These are phyloP conservation scores for Alternaria hordeiaustralica DNA, from an alignment of 2,329 filamentous ascomycete species.

Conservation along the genomic window DNA sequence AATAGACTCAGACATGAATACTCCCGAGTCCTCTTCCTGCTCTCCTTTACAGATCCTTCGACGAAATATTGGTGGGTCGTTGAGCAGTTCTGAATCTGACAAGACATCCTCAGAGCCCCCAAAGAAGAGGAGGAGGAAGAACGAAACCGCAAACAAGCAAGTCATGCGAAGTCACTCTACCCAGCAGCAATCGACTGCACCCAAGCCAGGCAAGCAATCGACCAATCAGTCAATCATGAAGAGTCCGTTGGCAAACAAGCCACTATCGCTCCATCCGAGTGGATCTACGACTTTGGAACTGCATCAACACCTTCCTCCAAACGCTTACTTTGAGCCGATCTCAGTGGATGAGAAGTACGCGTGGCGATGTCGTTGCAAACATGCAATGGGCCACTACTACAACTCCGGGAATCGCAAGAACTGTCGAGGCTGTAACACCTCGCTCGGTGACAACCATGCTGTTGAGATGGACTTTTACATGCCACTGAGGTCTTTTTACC, in stretches of 20 bases:
- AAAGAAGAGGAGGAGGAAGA: not conserved
- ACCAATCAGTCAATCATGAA: not conserved
- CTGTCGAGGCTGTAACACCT: constrained; percentile 31
- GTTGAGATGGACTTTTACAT: constrained; percentile 38
- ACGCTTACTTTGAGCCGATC: constrained; percentile 27
- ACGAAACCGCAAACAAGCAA: not conserved
- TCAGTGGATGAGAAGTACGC: constrained; percentile 19
- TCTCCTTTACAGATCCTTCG: not conserved
- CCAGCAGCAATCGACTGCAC: not conserved
- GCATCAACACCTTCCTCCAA: constrained; percentile 26
- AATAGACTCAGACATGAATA: not conserved
- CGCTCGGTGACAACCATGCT: constrained; percentile 16
- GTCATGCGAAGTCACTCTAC: not conserved
- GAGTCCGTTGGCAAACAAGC: not conserved
- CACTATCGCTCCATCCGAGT: constrained; percentile 12
- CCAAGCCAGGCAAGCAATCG: not conserved
- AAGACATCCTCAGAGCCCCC: not conserved
- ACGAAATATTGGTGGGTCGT: not conserved
- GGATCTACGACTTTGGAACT: constrained; percentile 24
- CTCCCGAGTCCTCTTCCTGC: not conserved
- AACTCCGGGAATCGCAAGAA: constrained; percentile 34
- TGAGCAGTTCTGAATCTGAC: not conserved
- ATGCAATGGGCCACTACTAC: constrained; percentile 38
- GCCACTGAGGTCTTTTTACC: constrained; percentile 19
- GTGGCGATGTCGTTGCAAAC: constrained; percentile 37